A percentile compares a stretch with the other conserved stretches of the same genome.
Conservation (phyloP, 441 rosid species). For the Biscutella laevigata region DNA sequence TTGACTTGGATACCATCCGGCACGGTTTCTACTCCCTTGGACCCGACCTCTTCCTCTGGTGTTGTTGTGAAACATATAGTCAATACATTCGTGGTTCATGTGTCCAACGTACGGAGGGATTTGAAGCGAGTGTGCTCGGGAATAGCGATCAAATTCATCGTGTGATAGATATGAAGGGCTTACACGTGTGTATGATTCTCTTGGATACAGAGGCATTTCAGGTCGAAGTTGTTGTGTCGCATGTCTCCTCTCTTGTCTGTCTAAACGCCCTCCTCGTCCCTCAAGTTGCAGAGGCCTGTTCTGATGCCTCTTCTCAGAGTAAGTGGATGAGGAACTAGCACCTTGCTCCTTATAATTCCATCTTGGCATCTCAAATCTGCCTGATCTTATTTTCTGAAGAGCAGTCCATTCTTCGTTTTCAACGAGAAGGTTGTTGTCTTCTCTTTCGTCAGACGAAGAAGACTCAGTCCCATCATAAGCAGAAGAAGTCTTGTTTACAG, state of each 20-base stretch:
- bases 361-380: conserved; percentile 27
- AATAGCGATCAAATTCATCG: conserved; percentile 27
- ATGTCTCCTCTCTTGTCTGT: conserved; percentile 33
- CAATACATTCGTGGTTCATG: conserved; percentile 5
- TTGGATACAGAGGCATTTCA: conserved; percentile 28
- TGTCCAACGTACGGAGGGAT: conserved; percentile 34
- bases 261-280: conserved; percentile 30
- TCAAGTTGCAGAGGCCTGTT: conserved; percentile 34
- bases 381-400: conserved; percentile 31
- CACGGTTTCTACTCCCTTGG: conserved; percentile 31
- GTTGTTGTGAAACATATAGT: conserved; percentile 45
- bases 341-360: conserved; percentile 18
- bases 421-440: conserved; percentile 37
- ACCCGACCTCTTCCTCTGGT: conserved; percentile 30
- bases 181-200: conserved; percentile 34
- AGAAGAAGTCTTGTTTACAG: neutral
- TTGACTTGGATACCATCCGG: conserved; percentile 34
- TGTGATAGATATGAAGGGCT: conserved; percentile 38
- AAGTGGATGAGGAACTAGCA: conserved; percentile 28
- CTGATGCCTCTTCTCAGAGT: conserved; percentile 26
- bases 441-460: conserved; percentile 50
- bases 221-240: conserved; percentile 32
- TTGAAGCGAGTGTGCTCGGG: conserved; percentile 35
- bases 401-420: conserved; percentile 26
- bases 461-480: conserved; percentile 35